Conservation (phyloP, 352 stramenopile species). For the Thraustochytrium sp. region DNA sequence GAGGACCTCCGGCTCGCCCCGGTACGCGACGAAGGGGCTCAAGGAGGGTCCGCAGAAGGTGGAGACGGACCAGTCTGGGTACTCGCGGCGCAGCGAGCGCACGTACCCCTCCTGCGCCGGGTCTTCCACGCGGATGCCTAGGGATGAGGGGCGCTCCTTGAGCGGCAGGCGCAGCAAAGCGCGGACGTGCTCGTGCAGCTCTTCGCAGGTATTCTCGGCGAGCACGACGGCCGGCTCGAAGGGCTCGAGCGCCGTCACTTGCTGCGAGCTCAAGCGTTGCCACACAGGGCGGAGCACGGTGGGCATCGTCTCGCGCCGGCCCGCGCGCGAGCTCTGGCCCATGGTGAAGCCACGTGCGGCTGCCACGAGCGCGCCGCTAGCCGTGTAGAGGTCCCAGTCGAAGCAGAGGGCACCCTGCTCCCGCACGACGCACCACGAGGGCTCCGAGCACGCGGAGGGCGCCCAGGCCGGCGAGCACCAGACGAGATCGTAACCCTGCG, state of each 20-base stretch:
- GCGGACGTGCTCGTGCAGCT: not conserved
- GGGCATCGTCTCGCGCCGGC: not conserved
- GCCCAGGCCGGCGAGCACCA: not conserved
- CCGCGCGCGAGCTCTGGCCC: not conserved
- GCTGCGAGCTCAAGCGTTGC: not conserved
- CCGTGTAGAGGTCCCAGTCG: not conserved
- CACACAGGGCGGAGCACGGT: not conserved
- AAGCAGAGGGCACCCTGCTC: not conserved
- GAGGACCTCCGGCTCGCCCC: not conserved
- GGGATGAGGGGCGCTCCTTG: not conserved
- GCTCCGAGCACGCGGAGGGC: no score
- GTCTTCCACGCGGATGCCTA: not conserved
- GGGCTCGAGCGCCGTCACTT: not conserved
- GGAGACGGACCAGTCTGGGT: not conserved
- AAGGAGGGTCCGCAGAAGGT: not conserved
- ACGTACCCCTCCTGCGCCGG: not conserved
- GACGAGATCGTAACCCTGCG: not conserved
- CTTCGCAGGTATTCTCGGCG: not conserved
- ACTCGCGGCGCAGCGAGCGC: not conserved
- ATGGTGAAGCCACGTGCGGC: not conserved
- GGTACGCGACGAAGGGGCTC: not conserved
- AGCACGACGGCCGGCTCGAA: not conserved
- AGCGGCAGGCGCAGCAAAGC: not conserved
- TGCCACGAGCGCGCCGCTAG: not conserved
- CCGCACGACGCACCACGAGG: not conserved